These are phyloP conservation scores for Fusarium sp. DNA, from an alignment of 2,329 filamentous ascomycete genomes.

Conservation along the genomic window DNA sequence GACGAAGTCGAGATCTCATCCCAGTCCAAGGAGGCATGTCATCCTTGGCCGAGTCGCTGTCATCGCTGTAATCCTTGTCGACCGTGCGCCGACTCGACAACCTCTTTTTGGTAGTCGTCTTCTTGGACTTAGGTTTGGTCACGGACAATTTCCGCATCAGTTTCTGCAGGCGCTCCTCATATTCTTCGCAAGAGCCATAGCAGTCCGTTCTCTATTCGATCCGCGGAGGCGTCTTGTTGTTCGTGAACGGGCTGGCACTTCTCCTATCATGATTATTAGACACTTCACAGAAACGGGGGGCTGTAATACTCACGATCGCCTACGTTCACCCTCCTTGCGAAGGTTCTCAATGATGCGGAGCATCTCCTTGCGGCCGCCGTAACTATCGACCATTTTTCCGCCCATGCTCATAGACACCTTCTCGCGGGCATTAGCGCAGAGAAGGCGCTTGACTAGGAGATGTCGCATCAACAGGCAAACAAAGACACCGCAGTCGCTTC, in stretches of 20 bases:
- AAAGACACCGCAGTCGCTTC: slow-evolving; percentile 94
- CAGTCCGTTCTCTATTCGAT: slow-evolving; percentile 56
- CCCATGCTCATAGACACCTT: slow-evolving; percentile 96
- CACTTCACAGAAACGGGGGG: background rate
- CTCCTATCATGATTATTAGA: slow-evolving; percentile 47
- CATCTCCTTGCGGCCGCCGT: slow-evolving; percentile 89
- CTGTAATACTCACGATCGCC: slow-evolving; percentile 75
- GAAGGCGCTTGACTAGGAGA: slow-evolving; percentile 84
- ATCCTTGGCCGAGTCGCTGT: background rate
- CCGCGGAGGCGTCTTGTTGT: slow-evolving; percentile 57
- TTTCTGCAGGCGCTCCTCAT: slow-evolving; percentile 42
- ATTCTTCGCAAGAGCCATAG: slow-evolving; percentile 47
- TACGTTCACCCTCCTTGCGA: slow-evolving; percentile 86
- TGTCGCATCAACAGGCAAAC: slow-evolving; percentile 97
- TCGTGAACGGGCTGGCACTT: slow-evolving; percentile 53
- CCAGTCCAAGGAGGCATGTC: slow-evolving; percentile 23
- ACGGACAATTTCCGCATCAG: slow-evolving; percentile 2
- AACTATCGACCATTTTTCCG: slow-evolving; percentile 85
- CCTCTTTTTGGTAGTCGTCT: background rate
- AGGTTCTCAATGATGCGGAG: slow-evolving; percentile 87
- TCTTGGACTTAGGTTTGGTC: background rate
- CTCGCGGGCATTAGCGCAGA: slow-evolving; percentile 82
- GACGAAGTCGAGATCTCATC: slow-evolving; percentile 20
- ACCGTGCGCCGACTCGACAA: background rate
- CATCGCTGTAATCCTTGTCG: background rate